These are phyloP conservation scores for Blastobotrys apis DNA, from an alignment of 1,139 yeast genomes.

Conservation along the genomic window DNA sequence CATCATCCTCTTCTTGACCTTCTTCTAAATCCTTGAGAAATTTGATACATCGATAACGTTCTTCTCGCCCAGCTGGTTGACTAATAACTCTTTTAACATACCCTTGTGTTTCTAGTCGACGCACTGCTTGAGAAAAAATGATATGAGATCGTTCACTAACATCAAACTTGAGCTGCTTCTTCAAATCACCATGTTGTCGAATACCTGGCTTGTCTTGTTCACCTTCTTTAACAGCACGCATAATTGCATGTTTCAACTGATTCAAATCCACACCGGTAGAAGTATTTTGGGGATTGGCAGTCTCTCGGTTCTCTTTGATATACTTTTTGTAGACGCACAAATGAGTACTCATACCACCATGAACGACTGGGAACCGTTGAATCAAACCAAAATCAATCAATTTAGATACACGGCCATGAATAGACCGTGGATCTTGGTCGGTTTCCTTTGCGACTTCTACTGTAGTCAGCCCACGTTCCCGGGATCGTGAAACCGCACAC, in stretches of 20 bases:
- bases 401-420: slow-evolving; percentile 34
- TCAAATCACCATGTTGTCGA: slow-evolving; percentile 62
- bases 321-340: slow-evolving; percentile 32
- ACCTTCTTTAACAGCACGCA: slow-evolving; percentile 25
- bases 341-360: slow-evolving; percentile 32
- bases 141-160: slow-evolving; percentile 43
- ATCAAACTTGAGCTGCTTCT: slow-evolving; percentile 56
- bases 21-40: slow-evolving; percentile 48
- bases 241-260: slow-evolving; percentile 43
- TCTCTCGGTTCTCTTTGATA: slow-evolving; percentile 19
- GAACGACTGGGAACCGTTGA: slow-evolving; percentile 33
- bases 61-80: slow-evolving; percentile 45
- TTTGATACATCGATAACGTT: slow-evolving; percentile 55
- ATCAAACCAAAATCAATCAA: slow-evolving; percentile 36
- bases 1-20: slow-evolving; percentile 36
- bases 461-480: slow-evolving; percentile 36
- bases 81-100: slow-evolving; percentile 57
- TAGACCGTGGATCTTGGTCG: slow-evolving; percentile 40
- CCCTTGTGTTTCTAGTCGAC: slow-evolving; percentile 49
- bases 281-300: slow-evolving; percentile 15
- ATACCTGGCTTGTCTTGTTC: slow-evolving; percentile 49
- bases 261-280: slow-evolving; percentile 37
- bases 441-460: slow-evolving; percentile 36
- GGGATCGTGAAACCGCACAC: slow-evolving; percentile 35
- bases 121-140: slow-evolving; percentile 50